Base-by-base conservation (phyloP, 2,329 filamentous ascomycete species). In the Fusarium sp. region DNA sequence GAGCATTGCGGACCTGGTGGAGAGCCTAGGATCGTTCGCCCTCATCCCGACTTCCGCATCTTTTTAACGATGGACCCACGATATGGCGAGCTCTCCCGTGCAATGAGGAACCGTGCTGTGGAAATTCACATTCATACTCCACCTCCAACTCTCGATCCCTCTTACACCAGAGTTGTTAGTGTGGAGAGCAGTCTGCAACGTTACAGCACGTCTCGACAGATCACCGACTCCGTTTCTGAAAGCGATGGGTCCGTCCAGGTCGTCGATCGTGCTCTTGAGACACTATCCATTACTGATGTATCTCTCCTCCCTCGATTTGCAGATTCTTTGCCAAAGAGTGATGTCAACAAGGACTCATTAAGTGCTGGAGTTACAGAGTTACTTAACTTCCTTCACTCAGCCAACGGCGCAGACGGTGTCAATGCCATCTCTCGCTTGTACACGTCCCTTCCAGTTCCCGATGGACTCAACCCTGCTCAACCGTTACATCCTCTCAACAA, bases 31-130 rank as follows among this genome's bases (percentile, higher is more conserved):
- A 82, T 97, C 36, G 88, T 99, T 50, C 88, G 81, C 58, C 95
- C 96, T 15, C 95, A 98, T 81, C 87, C 91, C 0, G 88, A 94
- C 64, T 99, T 99, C 80, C 88, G 95, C 59, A 90, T 99, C 20
- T 98, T 99, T 80, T 83, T 99, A 77, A 98, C 95, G 0, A 92
- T 97, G 83, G 95, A 99, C 78, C 91, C 96, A 45, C 89, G 91
- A 50, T 93, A 97, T 78, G 97, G 96, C 18, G 96, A 99, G 78
- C 85, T 99, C 10, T 99, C 96, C 5, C 88, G 96, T 67, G 96
- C 96, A 1, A 99, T 99, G 96, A 87, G 97, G 59, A 99, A 99
- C 80, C 89, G 96, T 78, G 94, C 94, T 49, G 87, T 98, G 26
- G 97, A 99, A 79, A 91, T 99, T 11, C 96, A 91, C 74, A 84